Base-by-base conservation (phyloP, 805 yeast genomes). In the Sugiyamaella valdiviana region DNA sequence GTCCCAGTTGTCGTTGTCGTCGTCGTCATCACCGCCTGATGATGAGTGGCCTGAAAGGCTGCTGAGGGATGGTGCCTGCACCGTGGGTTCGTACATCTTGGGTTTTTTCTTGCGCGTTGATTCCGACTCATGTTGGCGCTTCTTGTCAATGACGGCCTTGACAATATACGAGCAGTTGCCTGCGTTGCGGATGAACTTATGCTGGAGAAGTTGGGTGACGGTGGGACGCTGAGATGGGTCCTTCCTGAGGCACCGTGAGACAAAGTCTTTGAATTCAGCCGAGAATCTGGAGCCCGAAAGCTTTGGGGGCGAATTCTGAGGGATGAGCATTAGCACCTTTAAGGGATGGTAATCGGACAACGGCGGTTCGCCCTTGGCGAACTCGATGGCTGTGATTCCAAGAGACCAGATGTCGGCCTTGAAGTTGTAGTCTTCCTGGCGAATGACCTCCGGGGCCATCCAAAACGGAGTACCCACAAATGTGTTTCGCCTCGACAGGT, bases 401-500 rank as follows among this genome's bases (percentile, higher is more conserved):
- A 84, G 66, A 6, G 87, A 81, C 93, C 93, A 84, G 2, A 84
- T 74, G 63, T 84, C 93, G 0, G 91, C 90, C 45, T 78, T 75
- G 46, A 77, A 82, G n/a, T 80, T 78, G 55, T 80, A 77, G 52
- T 76, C 78, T 54, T 78, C 95, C 65, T 91, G 97, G 69, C 86
- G 77, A 36, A 91, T 91, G 26, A 91, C 99, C 65, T 91, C 99
- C 0, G 99, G 99, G 0, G 99, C 97, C 99, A 93, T 93, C 99
- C 99, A 93, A 63, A 89, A 93, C 17, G 75, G 75, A 4, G 75
- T 70, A 2, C 75, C 75, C 6, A 71, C 75, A 57, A 70, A 71
- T 12, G 75, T 70, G 51, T 70, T 68, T 36, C 74, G 53, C 5
- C 79, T 72, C 15, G 78, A 72, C 49, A 78, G 67, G 56, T 77